A percentile compares a stretch with the other conserved stretches of the same genome.
These are phyloP conservation scores for Serendipita sp. DNA, from an alignment of 768 basidiomycete species.

Conservation along the genomic window DNA sequence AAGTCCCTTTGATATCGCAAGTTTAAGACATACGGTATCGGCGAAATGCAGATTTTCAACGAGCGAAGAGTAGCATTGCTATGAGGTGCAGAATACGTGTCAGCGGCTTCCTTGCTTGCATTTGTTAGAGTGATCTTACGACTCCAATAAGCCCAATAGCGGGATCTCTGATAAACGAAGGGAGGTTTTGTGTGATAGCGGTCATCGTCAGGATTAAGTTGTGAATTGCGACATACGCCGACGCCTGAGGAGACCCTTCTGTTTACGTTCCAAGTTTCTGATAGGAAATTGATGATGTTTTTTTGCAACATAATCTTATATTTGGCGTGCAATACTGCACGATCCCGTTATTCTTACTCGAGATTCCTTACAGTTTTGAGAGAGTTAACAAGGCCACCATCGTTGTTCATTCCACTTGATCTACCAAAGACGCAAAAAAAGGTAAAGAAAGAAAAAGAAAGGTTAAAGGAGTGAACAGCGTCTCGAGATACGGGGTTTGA, in stretches of 20 bases:
- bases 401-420: conserved; percentile 6
- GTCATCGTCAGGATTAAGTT: conserved; percentile 36
- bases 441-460: neutral
- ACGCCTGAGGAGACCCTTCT: no score
- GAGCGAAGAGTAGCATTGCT: conserved; percentile 86
- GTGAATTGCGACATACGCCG: no score
- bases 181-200: conserved; percentile 66
- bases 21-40: conserved; percentile 77
- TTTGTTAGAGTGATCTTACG: conserved; percentile 27
- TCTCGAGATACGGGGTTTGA: conserved; percentile 1
- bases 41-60: conserved; percentile 69
- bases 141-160: conserved; percentile 70
- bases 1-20: conserved; percentile 79
- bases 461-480: conserved; percentile 1
- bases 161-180: conserved; percentile 68
- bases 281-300: no score
- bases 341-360: no score
- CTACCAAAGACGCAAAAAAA: conserved; percentile 5
- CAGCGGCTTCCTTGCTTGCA: neutral
- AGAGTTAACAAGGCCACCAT: neutral
- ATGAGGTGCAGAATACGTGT: conserved; percentile 6
- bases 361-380: no score
- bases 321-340: no score
- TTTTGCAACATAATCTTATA: no score
- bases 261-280: no score